Conservation (phyloP, 1,284 basidiomycete genomes). For the Ustilago tritici region DNA sequence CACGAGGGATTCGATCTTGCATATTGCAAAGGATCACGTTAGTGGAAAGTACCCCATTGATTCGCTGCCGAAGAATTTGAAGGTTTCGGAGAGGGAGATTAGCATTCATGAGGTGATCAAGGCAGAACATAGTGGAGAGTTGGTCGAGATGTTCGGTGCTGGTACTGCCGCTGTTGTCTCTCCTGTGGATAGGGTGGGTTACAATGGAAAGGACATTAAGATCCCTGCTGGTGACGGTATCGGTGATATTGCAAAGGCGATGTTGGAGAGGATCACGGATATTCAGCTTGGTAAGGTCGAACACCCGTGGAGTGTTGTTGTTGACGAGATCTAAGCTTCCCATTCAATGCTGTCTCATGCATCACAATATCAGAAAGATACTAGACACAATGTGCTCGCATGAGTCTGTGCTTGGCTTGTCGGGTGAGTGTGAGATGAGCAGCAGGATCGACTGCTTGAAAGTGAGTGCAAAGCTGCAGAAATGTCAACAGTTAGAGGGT, state of each 20-base stretch:
- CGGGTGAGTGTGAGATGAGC: neutral
- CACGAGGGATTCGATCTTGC: conserved; percentile 85
- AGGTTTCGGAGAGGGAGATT: conserved; percentile 84
- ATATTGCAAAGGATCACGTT: conserved; percentile 82
- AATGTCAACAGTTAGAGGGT: no score
- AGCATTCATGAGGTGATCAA: conserved; percentile 88
- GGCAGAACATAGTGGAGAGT: conserved; percentile 77
- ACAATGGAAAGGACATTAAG: conserved; percentile 82
- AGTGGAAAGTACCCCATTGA: conserved; percentile 73
- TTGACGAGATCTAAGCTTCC: conserved; percentile 32
- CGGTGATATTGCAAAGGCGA: conserved; percentile 83
- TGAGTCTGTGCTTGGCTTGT: neutral
- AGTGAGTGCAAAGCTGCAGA: neutral
- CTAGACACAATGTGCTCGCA: neutral
- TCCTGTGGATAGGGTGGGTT: conserved; percentile 79
- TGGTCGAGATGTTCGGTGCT: conserved; percentile 92
- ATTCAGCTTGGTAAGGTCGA: conserved; percentile 88
- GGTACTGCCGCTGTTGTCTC: conserved; percentile 77
- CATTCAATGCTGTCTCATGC: neutral
- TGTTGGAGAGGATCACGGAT: conserved; percentile 86
- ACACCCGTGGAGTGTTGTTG: conserved; percentile 80
- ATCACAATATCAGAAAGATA: neutral
- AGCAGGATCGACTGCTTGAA: neutral
- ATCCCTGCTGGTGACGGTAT: conserved; percentile 88
- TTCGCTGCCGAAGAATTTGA: conserved; percentile 73